Conservation (phyloP, 140 eudicot species). For the Stevia rebaudiana region DNA sequence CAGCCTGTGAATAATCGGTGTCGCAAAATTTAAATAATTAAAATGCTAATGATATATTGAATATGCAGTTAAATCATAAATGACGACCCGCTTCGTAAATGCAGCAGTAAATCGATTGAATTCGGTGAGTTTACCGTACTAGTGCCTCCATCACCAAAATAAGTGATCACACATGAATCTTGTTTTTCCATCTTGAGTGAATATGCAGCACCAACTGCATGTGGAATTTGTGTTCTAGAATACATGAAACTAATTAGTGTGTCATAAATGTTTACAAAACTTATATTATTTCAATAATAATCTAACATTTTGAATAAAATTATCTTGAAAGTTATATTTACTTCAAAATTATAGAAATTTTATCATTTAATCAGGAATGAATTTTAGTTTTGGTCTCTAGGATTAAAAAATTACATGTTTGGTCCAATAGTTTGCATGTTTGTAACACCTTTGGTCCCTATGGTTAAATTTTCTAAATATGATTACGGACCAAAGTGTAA, state of each 20-base stretch:
- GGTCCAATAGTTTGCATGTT: no score
- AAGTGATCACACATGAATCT: conserved; percentile 74
- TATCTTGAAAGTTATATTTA: not conserved
- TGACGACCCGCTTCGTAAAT: not conserved
- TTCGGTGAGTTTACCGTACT: conserved; percentile 54
- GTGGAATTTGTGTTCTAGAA: conserved; percentile 79
- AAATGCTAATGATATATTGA: conserved; percentile 2
- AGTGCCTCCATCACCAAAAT: conserved; percentile 79
- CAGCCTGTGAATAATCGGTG: conserved; percentile 46
- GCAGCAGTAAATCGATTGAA: not conserved
- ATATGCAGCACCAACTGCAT: conserved; percentile 96
- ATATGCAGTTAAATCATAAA: not conserved
- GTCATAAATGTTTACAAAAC: not conserved
- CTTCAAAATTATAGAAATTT: not conserved
- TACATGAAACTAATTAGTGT: not conserved
- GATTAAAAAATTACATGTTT: no score
- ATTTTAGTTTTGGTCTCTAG: no score
- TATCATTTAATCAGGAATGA: no score
- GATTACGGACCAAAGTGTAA: no score
- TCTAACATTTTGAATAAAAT: not conserved
- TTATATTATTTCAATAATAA: not conserved
- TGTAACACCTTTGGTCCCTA: no score
- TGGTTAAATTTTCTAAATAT: no score
- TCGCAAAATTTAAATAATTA: not conserved
- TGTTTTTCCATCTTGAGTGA: conserved; percentile 75